Evolutionary conservation across 75 land plant species (phyloP).

Genomic region (Selaginella tamariscina): DNA sequence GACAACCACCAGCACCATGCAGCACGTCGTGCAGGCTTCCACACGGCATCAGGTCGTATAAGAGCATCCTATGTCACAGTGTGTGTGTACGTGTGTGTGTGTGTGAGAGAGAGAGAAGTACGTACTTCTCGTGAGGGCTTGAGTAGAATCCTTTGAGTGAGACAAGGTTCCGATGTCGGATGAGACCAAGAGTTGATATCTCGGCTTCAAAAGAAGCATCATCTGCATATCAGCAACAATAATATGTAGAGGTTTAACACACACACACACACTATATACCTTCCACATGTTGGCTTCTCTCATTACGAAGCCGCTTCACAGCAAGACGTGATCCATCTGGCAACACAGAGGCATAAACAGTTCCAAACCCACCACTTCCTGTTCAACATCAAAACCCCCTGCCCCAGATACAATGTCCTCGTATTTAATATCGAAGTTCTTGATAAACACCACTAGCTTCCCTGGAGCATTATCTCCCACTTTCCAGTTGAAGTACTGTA

Average conservation of each 20-base stretch:
- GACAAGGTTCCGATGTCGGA: slow-evolving; percentile 3
- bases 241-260: no score
- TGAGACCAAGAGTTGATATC: not conserved
- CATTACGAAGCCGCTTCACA: not conserved
- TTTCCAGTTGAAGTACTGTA: no score
- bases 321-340: slow-evolving; percentile 5
- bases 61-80: no score
- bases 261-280: no score
- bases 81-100: no score
- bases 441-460: slow-evolving; percentile 2
- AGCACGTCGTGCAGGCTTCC: slow-evolving; percentile 9
- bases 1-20: not conserved
- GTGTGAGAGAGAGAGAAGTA: no score
- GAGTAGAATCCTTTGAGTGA: slow-evolving; percentile 3
- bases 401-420: slow-evolving; percentile 1
- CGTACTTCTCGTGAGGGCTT: not conserved
- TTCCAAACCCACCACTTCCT: slow-evolving; percentile 8
- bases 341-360: not conserved
- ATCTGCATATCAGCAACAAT: no score
- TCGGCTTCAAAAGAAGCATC: slow-evolving; percentile 8
- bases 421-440: not conserved
- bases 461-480: not conserved
- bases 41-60: slow-evolving; percentile 5
- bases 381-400: not conserved
- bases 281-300: no score